phyloP scores from a whole-genome alignment of 2,329 filamentous ascomycete genomes.

The Phaeophleospora eucalypticola region DNA sequence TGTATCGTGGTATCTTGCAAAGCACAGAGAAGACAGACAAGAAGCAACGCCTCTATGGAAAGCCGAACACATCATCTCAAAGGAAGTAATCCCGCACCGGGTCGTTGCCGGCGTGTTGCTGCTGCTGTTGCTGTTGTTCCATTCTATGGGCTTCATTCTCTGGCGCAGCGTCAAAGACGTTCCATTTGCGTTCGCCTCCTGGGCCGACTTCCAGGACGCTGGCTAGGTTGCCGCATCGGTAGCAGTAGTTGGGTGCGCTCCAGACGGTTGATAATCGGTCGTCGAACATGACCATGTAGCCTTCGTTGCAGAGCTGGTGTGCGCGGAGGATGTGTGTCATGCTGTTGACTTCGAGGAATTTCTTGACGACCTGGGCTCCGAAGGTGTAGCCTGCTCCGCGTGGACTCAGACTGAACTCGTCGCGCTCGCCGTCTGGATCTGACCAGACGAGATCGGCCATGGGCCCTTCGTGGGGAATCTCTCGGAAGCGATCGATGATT shows the following conservation, averaged over 20 bases:
- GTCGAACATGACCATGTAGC: conserved; percentile 94
- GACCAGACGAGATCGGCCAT: conserved; percentile 99
- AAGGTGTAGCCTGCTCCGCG: conserved; percentile 96
- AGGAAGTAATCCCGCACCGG: conserved; percentile 65
- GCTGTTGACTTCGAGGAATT: conserved; percentile 93
- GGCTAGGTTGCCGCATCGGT: conserved; percentile 85
- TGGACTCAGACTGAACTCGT: conserved; percentile 93
- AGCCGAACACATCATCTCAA: conserved; percentile 42
- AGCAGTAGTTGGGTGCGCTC: conserved; percentile 80
- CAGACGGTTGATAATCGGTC: conserved; percentile 93
- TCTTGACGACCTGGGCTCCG: conserved; percentile 94
- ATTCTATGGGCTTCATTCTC: conserved; percentile 85
- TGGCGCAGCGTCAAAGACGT: conserved; percentile 93
- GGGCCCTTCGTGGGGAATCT: conserved; percentile 96
- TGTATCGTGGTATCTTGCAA: conserved; percentile 14
- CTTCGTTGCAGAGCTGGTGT: conserved; percentile 98
- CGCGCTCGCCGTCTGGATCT: conserved; percentile 92
- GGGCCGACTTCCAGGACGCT: conserved; percentile 96
- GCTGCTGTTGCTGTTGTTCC: conserved; percentile 68
- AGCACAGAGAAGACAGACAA: conserved; percentile 1
- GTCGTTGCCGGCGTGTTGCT: conserved; percentile 65
- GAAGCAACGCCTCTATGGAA: conserved; percentile 13
- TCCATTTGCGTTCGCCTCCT: conserved; percentile 89
- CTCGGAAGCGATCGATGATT: conserved; percentile 96
- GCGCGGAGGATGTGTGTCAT: conserved; percentile 97